Evolutionary conservation across 805 yeast genomes (phyloP).

Genomic region (Candida rishiriensis): DNA sequence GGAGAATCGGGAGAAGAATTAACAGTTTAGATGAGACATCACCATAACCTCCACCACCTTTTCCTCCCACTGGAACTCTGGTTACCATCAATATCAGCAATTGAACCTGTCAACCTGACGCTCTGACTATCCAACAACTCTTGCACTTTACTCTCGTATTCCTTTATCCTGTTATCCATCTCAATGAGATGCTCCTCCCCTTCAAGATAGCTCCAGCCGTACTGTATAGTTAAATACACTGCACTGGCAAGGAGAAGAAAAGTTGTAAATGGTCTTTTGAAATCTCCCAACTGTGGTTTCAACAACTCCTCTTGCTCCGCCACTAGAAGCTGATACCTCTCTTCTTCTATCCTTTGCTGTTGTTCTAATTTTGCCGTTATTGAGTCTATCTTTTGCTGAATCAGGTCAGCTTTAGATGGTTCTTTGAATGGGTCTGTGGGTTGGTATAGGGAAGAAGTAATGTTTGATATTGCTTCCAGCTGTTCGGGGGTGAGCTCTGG

Average conservation of each 20-base stretch:
- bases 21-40: no score
- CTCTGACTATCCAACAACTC: conserved; percentile 23
- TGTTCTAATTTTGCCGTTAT: conserved; percentile 20
- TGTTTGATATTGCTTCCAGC: conserved; percentile 13
- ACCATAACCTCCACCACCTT: conserved; percentile 14
- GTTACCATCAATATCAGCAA: background rate
- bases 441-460: conserved; percentile 21
- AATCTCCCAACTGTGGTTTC: conserved; percentile 29
- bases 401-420: conserved; percentile 27
- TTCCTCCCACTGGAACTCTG: background rate
- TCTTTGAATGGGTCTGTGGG: conserved; percentile 27
- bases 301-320: conserved; percentile 15
- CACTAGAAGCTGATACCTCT: conserved; percentile 12
- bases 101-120: background rate
- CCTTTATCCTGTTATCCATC: conserved; percentile 20
- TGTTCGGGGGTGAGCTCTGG: conserved; percentile 7
- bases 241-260: conserved; percentile 29
- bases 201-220: conserved; percentile 29
- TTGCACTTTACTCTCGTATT: conserved; percentile 25
- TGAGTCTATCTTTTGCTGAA: conserved; percentile 24
- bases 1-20: background rate
- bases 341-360: conserved; percentile 20
- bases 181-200: conserved; percentile 25
- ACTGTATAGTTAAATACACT: conserved; percentile 29
- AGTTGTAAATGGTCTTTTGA: conserved; percentile 30